Evolutionary conservation across 768 basidiomycete genomes (phyloP), one percentile per base, ranked within the genome.

Genomic region (Tephrocybe sp.): DNA sequence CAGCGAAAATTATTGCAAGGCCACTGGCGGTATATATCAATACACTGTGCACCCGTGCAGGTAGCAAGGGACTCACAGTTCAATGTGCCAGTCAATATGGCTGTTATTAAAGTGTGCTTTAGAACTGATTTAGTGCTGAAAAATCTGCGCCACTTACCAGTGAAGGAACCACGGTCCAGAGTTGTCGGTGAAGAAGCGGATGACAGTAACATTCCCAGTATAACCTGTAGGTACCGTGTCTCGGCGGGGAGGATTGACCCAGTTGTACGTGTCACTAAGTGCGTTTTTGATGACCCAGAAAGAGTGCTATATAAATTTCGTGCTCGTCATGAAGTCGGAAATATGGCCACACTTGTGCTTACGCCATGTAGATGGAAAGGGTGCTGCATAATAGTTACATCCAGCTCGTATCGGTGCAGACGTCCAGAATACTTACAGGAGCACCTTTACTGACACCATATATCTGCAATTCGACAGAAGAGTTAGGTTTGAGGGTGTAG

Each of bases 1-100:
- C 69, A 1, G 70, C 68, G 14, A 67, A 66, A 7, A 73, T 66
- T 22, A 68, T 57, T 4, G 68, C 68, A 9, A 72, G 58, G 8
- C 60, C 61, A 22, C 60, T 62, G 35, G 11, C 5, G 17, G 9
- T 12, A 20, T 31, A 10, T 10, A 13, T 38, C 3, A 39, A 31
- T 2, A 11, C 11, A 22, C n/a, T 13, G 16, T 1, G 7, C 1
- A 7, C 8, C 3, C 5, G 6, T 33, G 1, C 39, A n/a, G 32
- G n/a, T 6, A 6, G 17, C 14, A 14, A 8, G 13, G 22, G 3
- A 49, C 39, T 35, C 26, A 53, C 52, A 53, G 32, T 17, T 42
- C 40, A 14, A 47, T 36, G 23, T 53, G 52, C 52, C 52, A 53
- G 17, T 53, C 52, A 14, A 53, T 48, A 17, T 35, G 53, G 13